Evolutionary conservation across 2,329 filamentous ascomycete species (phyloP), one percentile per base, ranked within the genome.

Genomic region (Madurella fahalii): DNA sequence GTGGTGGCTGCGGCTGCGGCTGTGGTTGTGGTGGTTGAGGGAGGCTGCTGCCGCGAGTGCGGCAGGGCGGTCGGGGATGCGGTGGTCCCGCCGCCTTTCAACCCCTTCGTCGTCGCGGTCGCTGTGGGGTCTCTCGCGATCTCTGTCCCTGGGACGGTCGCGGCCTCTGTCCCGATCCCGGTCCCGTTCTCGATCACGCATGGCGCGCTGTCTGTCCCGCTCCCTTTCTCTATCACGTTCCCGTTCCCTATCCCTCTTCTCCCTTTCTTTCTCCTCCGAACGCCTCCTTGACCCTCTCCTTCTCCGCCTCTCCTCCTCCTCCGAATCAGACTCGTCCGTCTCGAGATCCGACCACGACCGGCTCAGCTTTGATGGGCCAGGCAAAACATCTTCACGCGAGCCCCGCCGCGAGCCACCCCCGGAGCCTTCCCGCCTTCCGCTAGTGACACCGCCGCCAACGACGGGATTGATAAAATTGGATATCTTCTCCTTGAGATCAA

Each of bases 331-430:
- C n/a, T 72, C 66, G 20, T 71, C 71, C 12, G 65, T 65, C 2
- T 68, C 71, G 4, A 73, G 72, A 32, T 77, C 73, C 0, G 76
- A 77, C 65, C 71, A 73, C 50, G 68, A 72, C 20, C 68, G 70
- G 41, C 68, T 72, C 2, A 78, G 65, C 2, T 69, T 71, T 2
- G 74, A 76, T 2, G 69, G 65, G 25, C 25, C 25, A 0, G 68
- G 71, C 4, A 75, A 60, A 50, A 71, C 68, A 40, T 78, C 75
- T 8, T 71, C 71, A 17, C 69, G 46, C 32, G 45, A 55, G 5
- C 40, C 47, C 40, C 55, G 32, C 15, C 40, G 39, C 11, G 55
- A 51, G 1, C 43, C 53, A 5, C 43, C 41, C 32, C 20, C 40
- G 2, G 42, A 46, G 18, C 47, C 58, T 25, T 57, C 63, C 40